Percentiles rank a stretch among this genome's conserved stretches.
Conservation (phyloP, 768 basidiomycete species). For the Kwoniella europaea region DNA sequence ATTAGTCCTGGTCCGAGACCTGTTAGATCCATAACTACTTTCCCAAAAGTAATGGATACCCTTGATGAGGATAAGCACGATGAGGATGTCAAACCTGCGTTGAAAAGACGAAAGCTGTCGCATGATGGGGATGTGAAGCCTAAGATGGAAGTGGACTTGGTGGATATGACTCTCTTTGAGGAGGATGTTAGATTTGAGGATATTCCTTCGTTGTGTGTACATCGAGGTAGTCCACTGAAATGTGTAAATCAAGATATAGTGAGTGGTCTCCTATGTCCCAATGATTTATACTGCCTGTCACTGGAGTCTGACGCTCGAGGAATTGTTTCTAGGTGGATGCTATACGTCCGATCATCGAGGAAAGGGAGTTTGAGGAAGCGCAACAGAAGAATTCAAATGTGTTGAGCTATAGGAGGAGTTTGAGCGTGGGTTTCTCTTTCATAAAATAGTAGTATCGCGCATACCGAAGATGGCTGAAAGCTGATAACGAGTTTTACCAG, state of each 20-base stretch:
- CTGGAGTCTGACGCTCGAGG: no score
- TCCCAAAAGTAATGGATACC: slow-evolving; percentile 6
- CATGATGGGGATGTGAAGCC: neutral
- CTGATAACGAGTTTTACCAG: slow-evolving; percentile 6
- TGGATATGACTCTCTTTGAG: slow-evolving; percentile 42
- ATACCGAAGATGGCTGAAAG: neutral
- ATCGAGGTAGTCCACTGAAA: slow-evolving; percentile 48
- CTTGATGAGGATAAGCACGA: neutral
- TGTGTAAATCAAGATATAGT: slow-evolving; percentile 58
- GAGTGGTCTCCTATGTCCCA: slow-evolving; percentile 15
- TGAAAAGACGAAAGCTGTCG: slow-evolving; percentile 4
- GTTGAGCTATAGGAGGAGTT: slow-evolving; percentile 54
- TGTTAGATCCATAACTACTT: slow-evolving; percentile 4
- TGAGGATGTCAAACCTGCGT: slow-evolving; percentile 18
- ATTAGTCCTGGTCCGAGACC: slow-evolving; percentile 3
- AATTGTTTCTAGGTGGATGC: slow-evolving; percentile 47
- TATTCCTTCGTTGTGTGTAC: slow-evolving; percentile 47
- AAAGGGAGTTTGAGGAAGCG: slow-evolving; percentile 51
- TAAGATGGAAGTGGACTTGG: slow-evolving; percentile 2
- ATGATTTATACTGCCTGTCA: no score
- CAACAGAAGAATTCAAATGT: slow-evolving; percentile 56
- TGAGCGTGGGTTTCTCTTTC: slow-evolving; percentile 45
- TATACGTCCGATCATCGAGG: slow-evolving; percentile 54
- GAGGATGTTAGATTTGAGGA: slow-evolving; percentile 44
- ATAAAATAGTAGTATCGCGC: no score